These are phyloP conservation scores for Nothopassalora personata DNA, from an alignment of 2,329 filamentous ascomycete genomes.

Conservation along the genomic window DNA sequence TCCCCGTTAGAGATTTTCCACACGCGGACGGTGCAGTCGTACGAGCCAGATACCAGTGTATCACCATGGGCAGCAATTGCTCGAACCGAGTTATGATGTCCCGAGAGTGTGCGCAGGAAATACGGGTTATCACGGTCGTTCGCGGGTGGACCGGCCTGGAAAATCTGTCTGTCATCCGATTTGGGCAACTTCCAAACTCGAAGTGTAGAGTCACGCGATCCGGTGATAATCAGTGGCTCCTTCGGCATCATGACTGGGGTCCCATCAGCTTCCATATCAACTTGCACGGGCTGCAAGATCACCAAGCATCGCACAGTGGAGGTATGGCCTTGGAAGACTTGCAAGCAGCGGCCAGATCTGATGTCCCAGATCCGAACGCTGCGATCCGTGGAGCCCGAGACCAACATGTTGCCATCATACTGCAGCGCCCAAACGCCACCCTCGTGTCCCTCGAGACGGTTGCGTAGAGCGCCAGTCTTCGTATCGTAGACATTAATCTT, in stretches of 20 bases:
- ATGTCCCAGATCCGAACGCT: conserved; percentile 99
- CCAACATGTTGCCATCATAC: conserved; percentile 89
- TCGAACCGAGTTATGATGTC: conserved; percentile 88
- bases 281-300: conserved; percentile 80
- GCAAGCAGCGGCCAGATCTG: conserved; percentile 82
- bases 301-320: conserved; percentile 94
- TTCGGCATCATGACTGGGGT: conserved; percentile 82
- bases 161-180: conserved; percentile 68
- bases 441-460: conserved; percentile 85
- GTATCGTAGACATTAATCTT: conserved; percentile 98
- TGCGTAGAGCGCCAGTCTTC: conserved; percentile 79
- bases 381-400: conserved; percentile 92
- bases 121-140: conserved; percentile 82
- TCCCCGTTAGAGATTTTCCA: conserved; percentile 98
- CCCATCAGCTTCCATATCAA: conserved; percentile 66
- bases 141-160: conserved; percentile 69
- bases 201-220: conserved; percentile 88
- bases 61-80: conserved; percentile 93
- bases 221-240: conserved; percentile 93
- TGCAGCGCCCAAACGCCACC: conserved; percentile 97
- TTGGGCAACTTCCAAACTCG: conserved; percentile 91
- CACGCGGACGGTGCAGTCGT: conserved; percentile 89
- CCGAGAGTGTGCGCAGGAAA: conserved; percentile 79
- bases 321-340: conserved; percentile 95
- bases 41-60: conserved; percentile 94